Percentiles rank a stretch among this genome's conserved stretches.
Conservation (phyloP, 1,284 basidiomycete species). For the Malassezia psittaci region DNA sequence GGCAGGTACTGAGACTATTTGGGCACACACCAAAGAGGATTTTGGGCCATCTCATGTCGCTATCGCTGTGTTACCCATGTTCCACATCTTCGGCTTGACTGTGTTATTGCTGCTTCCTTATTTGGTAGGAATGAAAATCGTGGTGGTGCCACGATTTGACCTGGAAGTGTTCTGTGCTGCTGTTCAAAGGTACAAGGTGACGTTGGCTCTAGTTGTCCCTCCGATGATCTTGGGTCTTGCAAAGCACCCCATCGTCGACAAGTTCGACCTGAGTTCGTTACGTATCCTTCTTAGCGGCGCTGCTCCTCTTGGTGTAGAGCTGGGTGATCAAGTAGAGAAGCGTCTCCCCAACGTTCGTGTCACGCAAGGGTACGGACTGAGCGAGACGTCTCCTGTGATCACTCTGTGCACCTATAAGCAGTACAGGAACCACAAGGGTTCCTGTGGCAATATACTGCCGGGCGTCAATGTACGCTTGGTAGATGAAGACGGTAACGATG, state of each 20-base stretch:
- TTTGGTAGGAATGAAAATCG: conserved; percentile 55
- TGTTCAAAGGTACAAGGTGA: conserved; percentile 60
- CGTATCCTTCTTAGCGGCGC: conserved; percentile 63
- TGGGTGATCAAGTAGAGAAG: conserved; percentile 56
- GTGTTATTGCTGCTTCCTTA: conserved; percentile 60
- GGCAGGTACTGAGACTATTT: conserved; percentile 24
- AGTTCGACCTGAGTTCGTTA: conserved; percentile 62
- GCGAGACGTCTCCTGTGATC: conserved; percentile 61
- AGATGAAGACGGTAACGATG: conserved; percentile 49
- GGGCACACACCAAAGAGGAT: conserved; percentile 17
- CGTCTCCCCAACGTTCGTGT: conserved; percentile 50
- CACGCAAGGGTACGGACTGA: conserved; percentile 59
- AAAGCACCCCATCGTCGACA: conserved; percentile 64
- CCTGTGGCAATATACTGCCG: conserved; percentile 61
- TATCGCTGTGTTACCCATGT: conserved; percentile 32
- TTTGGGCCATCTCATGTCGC: conserved; percentile 22
- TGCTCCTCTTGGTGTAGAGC: conserved; percentile 63
- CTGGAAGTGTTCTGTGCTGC: conserved; percentile 60
- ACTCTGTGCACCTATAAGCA: conserved; percentile 37
- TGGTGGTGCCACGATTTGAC: conserved; percentile 66
- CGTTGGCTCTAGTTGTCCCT: conserved; percentile 63
- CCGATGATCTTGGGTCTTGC: conserved; percentile 68
- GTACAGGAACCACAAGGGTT: conserved; percentile 30
- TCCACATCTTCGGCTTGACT: conserved; percentile 50
- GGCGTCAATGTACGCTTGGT: conserved; percentile 70